Percentiles rank a stretch among this genome's conserved stretches.
Conservation (phyloP, 768 basidiomycete species). For the Saitozyma podzolica region DNA sequence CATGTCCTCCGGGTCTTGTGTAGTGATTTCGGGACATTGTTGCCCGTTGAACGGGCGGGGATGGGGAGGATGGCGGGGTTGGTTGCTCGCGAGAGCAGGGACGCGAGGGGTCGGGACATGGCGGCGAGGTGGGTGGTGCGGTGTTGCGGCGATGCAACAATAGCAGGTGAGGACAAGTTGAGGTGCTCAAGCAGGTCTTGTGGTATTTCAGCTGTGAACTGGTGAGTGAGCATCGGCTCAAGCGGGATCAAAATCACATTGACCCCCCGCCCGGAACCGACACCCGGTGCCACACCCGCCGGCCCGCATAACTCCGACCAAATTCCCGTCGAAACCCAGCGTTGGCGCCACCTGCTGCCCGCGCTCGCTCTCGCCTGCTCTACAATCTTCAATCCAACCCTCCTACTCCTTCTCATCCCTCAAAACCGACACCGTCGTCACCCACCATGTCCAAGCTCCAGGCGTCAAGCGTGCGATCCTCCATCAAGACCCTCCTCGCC, state of each 20-base stretch:
- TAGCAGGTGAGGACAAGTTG: neutral
- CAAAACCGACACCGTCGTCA: conserved; percentile 17
- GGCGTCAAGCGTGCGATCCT: conserved; percentile 99
- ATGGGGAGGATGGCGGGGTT: conserved; percentile 47
- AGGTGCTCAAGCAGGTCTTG: neutral
- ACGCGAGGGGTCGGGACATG: neutral
- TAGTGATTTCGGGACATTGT: conserved; percentile 51
- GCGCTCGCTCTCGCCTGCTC: no score
- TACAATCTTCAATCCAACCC: neutral
- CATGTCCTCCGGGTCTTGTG: conserved; percentile 48
- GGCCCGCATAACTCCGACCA: no score
- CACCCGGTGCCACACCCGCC: no score
- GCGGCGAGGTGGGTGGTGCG: neutral
- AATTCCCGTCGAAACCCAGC: conserved; percentile 12
- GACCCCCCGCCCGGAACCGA: no score
- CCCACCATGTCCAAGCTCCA: conserved; percentile 68
- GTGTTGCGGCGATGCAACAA: neutral
- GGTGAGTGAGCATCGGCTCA: neutral
- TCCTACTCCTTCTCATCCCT: conserved; percentile 5
- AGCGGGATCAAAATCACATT: no score
- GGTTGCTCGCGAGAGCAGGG: conserved; percentile 9
- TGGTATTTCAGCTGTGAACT: neutral
- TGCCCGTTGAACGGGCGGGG: conserved; percentile 38
- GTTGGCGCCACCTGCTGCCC: neutral
- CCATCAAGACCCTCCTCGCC: conserved; percentile 84